phyloP scores from a whole-genome alignment of 1,284 basidiomycete species.

The Ceratobasidium theobromae region DNA sequence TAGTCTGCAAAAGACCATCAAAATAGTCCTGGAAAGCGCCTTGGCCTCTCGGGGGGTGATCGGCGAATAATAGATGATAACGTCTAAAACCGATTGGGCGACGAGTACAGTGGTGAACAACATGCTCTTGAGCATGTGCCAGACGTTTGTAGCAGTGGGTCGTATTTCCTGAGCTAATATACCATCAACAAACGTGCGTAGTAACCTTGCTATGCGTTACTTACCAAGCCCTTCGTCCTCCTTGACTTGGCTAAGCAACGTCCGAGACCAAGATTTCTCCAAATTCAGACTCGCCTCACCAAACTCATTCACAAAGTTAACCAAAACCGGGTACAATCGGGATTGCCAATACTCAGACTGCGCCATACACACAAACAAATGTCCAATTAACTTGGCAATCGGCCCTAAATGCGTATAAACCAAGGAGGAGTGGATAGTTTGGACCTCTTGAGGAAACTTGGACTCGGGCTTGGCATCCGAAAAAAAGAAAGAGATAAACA shows the following conservation, averaged over 20 bases:
- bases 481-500: background rate
- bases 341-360: constrained; percentile 22
- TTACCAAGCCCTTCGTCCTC: constrained; percentile 27
- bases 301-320: background rate
- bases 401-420: constrained; percentile 12
- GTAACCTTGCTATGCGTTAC: background rate
- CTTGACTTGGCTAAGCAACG: constrained; percentile 1
- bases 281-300: constrained; percentile 1
- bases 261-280: constrained; percentile 27
- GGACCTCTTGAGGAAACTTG: background rate
- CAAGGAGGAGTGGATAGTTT: background rate
- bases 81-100: constrained; percentile 30
- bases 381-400: constrained; percentile 1
- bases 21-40: constrained; percentile 3
- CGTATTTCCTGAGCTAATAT: constrained; percentile 7
- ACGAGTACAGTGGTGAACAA: constrained; percentile 34
- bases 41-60: background rate
- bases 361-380: constrained; percentile 19
- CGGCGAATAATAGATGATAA: constrained; percentile 19
- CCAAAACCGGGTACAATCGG: background rate
- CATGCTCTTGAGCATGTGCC: constrained; percentile 34
- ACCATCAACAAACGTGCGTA: background rate
- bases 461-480: constrained; percentile 2
- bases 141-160: constrained; percentile 26
- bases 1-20: constrained; percentile 30